Evolutionary conservation across 176 grass and related monocot genomes (phyloP), one percentile per base, ranked within the genome.

Genomic region (Bothriochloa decipiens): DNA sequence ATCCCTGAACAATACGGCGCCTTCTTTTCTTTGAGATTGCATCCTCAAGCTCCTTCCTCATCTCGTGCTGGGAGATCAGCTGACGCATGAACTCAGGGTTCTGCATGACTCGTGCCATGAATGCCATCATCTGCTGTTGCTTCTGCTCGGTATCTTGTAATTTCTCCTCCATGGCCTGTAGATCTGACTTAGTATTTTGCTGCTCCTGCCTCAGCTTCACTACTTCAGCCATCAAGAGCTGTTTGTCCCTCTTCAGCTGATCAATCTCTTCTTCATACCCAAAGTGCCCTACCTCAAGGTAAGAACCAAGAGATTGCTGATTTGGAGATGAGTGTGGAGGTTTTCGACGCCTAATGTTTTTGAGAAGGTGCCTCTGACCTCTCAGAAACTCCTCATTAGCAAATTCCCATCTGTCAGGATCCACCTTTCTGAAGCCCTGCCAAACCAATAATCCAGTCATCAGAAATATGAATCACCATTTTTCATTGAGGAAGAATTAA

Each of bases 181-280:
- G n/a, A n/a, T n/a, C 85, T n/a, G 83, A 85, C 62, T 66, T 92
- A 7, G 96, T 95, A 27, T 88, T 91, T 77, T 98, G 96, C 72
- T 98, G 96, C 81, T 92, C 93, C 84, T 98, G 96, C 73, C 96
- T 91, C 62, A 98, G 81, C 75, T 98, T 98, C 65, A 98, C 91
- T 39, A 98, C 80, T 84, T 98, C 96, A 32, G 85, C 42, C 86
- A 95, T 87, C 28, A 98, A 77, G n/a, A 95, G 84, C 42, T 95
- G 91, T 53, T 81, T 93, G 69, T 98, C 96, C 50, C 96, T 90
- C 77, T 94, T 98, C 66, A 98, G 27, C 27, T 85, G 73, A 46
- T 98, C 81, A 18, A 95, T 75, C 81, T 95, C 91, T 37, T 72
- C 87, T 73, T 95, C 96, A 72, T 93, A 79, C 32, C 93, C 93